phyloP scores from a whole-genome alignment of 2,329 filamentous ascomycete genomes.

The Diplocarpon rosae region DNA sequence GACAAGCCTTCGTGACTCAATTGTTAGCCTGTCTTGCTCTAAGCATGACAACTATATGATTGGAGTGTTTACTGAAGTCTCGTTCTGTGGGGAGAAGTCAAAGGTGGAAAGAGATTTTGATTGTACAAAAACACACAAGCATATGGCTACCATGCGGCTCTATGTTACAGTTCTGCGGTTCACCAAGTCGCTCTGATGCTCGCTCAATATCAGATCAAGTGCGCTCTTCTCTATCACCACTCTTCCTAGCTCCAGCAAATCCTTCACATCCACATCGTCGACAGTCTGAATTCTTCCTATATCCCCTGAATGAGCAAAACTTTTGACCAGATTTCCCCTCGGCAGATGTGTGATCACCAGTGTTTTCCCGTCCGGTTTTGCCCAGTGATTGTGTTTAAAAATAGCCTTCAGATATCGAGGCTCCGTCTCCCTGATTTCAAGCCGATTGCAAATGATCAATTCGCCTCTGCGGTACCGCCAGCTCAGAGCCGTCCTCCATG shows the following conservation, averaged over 20 bases:
- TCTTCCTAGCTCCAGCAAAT: slow-evolving; percentile 73
- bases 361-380: slow-evolving; percentile 54
- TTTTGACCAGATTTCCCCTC: slow-evolving; percentile 53
- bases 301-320: slow-evolving; percentile 50
- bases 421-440: slow-evolving; percentile 46
- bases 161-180: slow-evolving; percentile 20
- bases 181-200: slow-evolving; percentile 57
- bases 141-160: slow-evolving; percentile 1
- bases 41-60: too few relatives aligned
- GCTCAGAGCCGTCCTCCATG: slow-evolving; percentile 86
- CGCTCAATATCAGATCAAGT: slow-evolving; percentile 60
- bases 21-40: too few relatives aligned
- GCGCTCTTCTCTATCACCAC: slow-evolving; percentile 79
- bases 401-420: slow-evolving; percentile 56
- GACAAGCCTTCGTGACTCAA: too few relatives aligned
- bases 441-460: slow-evolving; percentile 68
- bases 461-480: slow-evolving; percentile 85
- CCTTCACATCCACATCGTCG: slow-evolving; percentile 89
- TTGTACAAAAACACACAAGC: slow-evolving; percentile 6
- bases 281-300: slow-evolving; percentile 60
- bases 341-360: slow-evolving; percentile 59
- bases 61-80: too few relatives aligned
- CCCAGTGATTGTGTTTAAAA: slow-evolving; percentile 60
- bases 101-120: background rate
- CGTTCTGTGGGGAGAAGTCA: too few relatives aligned